Base-by-base conservation (phyloP, 2,329 filamentous ascomycete genomes). In the Colletotrichum sp. region DNA sequence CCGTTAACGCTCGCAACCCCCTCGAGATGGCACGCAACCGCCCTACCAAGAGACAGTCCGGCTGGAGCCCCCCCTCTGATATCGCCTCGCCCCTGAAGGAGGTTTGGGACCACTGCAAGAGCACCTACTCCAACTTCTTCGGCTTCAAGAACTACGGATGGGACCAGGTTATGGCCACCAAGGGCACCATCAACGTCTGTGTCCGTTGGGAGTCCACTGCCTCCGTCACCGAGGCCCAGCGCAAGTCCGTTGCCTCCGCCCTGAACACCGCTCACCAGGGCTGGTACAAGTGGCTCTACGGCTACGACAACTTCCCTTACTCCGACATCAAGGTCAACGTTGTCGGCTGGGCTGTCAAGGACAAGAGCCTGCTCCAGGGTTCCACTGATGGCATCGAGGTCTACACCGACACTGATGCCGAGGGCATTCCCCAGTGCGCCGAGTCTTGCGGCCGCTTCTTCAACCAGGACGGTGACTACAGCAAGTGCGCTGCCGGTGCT, bases 241-340 rank as follows among this genome's bases (percentile, higher is more conserved):
- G 87, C 16, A 80, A 79, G 16, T 79, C 85, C 67, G 79, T 87
- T 34, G 82, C 85, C 59, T 69, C 80, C 6, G 83, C 83, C 1
- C 79, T 86, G 6, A 80, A 84, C 66, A 79, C 79, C 36, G 82
- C 83, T 16, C 85, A 86, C 79, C 80, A 83, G 67, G 84, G 84
- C 72, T 88, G 85, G 86, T 86, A 86, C 71, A 84, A 85, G 69
- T 83, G 85, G 77, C 81, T 88, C 52, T 84, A 85, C 24, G 86
- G 86, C 18, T 88, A 84, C 65, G 86, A 88, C 44, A 83, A 83
- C 69, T 88, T 86, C 79, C 87, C 87, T 8, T 87, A 84, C 67
- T 78, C 79, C 64, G 82, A 83, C 6, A 81, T 88, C 67, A 83
- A 86, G 62, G 80, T 84, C 44, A 82, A 83, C 36, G 85, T 88